Evolutionary conservation across 345 rosid species (phyloP).

Genomic region (Nephelium lappaceum): DNA sequence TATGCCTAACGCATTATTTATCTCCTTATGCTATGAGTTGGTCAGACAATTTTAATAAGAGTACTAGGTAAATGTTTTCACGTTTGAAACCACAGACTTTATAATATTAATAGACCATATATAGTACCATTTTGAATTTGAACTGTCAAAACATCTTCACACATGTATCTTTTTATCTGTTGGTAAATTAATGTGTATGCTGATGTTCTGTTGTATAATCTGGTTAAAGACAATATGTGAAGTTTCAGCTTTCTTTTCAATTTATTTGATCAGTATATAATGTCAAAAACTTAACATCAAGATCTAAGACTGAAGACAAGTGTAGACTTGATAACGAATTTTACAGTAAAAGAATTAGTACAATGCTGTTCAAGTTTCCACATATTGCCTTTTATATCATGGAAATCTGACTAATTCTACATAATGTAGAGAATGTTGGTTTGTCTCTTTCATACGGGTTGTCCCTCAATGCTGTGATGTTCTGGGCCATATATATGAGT

Average conservation of each 20-base stretch:
- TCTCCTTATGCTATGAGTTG: neutral
- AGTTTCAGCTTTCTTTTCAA: no score
- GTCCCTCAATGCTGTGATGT: slow-evolving; percentile 81
- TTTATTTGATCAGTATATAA: no score
- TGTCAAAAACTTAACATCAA: neutral
- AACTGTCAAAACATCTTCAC: neutral
- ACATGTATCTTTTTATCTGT: neutral
- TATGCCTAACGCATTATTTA: neutral
- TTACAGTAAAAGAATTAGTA: no score
- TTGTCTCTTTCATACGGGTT: slow-evolving; percentile 88
- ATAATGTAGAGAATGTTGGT: slow-evolving; percentile 75
- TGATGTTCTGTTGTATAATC: neutral
- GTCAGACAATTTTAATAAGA: neutral
- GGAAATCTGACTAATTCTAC: slow-evolving; percentile 15
- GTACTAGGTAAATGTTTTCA: neutral
- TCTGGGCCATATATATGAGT: slow-evolving; percentile 76
- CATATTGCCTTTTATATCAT: neutral
- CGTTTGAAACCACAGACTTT: neutral
- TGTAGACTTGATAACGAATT: no score
- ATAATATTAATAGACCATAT: neutral
- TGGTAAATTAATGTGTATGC: neutral
- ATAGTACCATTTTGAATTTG: neutral
- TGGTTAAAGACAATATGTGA: no score
- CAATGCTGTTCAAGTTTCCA: no score
- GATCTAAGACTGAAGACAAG: neutral